These are phyloP conservation scores for Boletus fagicola DNA, from an alignment of 768 basidiomycete genomes.

Conservation along the genomic window DNA sequence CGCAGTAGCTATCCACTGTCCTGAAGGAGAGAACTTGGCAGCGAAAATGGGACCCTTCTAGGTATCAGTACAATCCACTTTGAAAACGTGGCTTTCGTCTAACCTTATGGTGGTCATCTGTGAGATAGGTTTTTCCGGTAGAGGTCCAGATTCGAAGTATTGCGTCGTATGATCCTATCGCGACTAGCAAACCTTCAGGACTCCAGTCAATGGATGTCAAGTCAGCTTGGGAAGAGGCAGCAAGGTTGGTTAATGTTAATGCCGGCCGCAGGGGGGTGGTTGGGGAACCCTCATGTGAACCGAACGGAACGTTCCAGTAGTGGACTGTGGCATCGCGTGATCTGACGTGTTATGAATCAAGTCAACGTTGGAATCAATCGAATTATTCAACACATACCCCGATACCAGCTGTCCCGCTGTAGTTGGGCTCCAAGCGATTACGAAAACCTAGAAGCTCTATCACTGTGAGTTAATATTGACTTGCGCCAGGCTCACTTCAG, in stretches of 20 bases:
- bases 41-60: constrained; percentile 78
- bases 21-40: constrained; percentile 69
- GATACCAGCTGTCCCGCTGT: constrained; percentile 61
- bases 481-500: constrained; percentile 45
- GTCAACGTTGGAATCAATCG: not conserved
- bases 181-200: constrained; percentile 65
- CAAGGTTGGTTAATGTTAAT: constrained; percentile 47
- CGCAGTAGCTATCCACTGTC: constrained; percentile 70
- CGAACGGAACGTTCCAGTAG: constrained; percentile 63
- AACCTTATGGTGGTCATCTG: constrained; percentile 65
- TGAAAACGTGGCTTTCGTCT: constrained; percentile 12
- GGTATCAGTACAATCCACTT: constrained; percentile 19
- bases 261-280: constrained; percentile 34
- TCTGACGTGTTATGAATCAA: constrained; percentile 34
- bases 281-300: constrained; percentile 24
- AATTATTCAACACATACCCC: constrained; percentile 48
- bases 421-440: constrained; percentile 76
- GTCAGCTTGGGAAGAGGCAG: constrained; percentile 51
- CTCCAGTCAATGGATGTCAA: constrained; percentile 80
- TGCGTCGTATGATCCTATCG: constrained; percentile 76
- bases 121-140: constrained; percentile 61
- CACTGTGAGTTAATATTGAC: constrained; percentile 5
- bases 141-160: constrained; percentile 65
- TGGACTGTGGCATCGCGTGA: constrained; percentile 76
- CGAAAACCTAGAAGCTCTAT: constrained; percentile 61